A percentile compares a stretch with the other conserved stretches of the same genome.
Evolutionary conservation across 257 asterid genomes (phyloP).

Genomic region (Ocimum tenuiflorum): DNA sequence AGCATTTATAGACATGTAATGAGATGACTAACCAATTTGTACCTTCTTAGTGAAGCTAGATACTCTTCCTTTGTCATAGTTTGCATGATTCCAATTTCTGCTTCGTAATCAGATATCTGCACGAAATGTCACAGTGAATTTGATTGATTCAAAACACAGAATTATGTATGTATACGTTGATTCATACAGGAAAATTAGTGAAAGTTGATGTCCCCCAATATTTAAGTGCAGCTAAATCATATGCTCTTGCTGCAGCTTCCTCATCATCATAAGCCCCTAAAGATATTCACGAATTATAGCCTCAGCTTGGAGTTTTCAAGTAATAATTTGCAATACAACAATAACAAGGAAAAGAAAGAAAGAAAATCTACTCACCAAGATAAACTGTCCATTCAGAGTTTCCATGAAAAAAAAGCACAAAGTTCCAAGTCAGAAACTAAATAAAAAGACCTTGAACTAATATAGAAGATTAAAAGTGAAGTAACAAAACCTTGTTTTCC

Average conservation of each 20-base stretch:
- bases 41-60: slow-evolving; percentile 52
- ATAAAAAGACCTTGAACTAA: no score
- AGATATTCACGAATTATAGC: background rate
- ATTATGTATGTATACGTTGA: background rate
- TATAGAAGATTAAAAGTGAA: background rate
- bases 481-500: slow-evolving; percentile 47
- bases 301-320: background rate
- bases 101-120: slow-evolving; percentile 42
- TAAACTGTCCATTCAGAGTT: slow-evolving; percentile 32
- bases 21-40: background rate
- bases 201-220: slow-evolving; percentile 51
- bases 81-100: slow-evolving; percentile 42
- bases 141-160: background rate
- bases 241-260: slow-evolving; percentile 56
- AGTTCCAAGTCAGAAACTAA: slow-evolving; percentile 18
- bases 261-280: slow-evolving; percentile 50
- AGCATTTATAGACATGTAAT: background rate
- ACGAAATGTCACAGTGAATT: background rate
- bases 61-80: slow-evolving; percentile 47
- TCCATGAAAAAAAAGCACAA: slow-evolving; percentile 16
- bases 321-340: background rate
- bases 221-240: slow-evolving; percentile 51
- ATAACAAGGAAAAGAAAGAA: no score
- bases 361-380: slow-evolving; percentile 44
- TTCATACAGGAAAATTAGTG: slow-evolving; percentile 46